Evolutionary conservation across 495 filamentous ascomycete species (phyloP), one percentile per base, ranked within the genome.

Genomic region (Ascobolus immersus): DNA sequence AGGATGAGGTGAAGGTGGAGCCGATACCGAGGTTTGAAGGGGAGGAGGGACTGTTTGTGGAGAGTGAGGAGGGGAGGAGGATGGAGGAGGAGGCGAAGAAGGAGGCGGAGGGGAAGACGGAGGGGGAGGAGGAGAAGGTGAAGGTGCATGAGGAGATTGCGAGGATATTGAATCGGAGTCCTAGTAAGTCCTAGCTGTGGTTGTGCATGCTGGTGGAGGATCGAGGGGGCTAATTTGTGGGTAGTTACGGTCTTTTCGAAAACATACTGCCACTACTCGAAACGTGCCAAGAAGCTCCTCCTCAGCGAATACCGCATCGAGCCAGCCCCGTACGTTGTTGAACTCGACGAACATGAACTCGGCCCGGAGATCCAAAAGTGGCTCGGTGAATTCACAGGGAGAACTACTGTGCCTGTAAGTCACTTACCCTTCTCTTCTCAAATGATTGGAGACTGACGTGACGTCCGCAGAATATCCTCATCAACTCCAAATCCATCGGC

Each of bases 201-300:
- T n/a, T n/a, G n/a, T n/a, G n/a, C n/a, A n/a, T n/a, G n/a, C n/a
- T n/a, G n/a, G n/a, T n/a, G n/a, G n/a, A n/a, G n/a, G n/a, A n/a
- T n/a, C n/a, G n/a, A n/a, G n/a, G n/a, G n/a, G n/a, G n/a, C n/a
- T n/a, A n/a, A n/a, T n/a, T n/a, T n/a, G n/a, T n/a, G n/a, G n/a
- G n/a, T n/a, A n/a, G n/a, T n/a, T n/a, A n/a, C n/a, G n/a, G 77
- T 96, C 33, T 93, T 94, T 58, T 90, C 79, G 35, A 94, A 94
- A 53, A 68, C 74, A 1, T 90, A 78, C 54, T 96, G 86, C 53
- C 78, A 74, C 0, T 70, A 67, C 57, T 92, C 81, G 28, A 65
- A 62, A 39, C 67, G 62, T 41, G 86, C 84, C 10, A 96, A 96
- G 52, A 52, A 53, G 6, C 68, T 94, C 38, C 65, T 94, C 18